Conservation (phyloP, 768 basidiomycete genomes). For the Suillus subalutaceus region DNA sequence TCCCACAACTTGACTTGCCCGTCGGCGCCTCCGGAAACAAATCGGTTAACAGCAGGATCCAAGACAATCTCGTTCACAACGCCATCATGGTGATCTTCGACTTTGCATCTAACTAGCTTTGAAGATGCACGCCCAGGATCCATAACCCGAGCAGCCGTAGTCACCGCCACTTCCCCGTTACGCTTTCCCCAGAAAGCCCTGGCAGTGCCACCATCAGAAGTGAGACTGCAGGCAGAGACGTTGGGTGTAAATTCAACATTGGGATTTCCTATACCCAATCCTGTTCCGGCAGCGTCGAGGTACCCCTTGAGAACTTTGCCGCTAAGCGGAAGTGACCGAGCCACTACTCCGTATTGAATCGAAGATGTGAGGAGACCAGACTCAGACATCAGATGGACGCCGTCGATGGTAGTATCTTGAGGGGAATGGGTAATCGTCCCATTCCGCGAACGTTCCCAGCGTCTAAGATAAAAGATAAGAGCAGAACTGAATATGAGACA, state of each 20-base stretch:
- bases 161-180: constrained; percentile 68
- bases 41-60: constrained; percentile 38
- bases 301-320: constrained; percentile 73
- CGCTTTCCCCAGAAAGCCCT: constrained; percentile 75
- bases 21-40: constrained; percentile 61
- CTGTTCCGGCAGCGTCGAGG: constrained; percentile 63
- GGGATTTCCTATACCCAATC: constrained; percentile 69
- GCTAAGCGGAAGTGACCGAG: constrained; percentile 70
- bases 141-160: constrained; percentile 60
- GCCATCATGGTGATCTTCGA: constrained; percentile 67
- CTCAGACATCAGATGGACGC: constrained; percentile 62
- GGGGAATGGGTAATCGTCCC: constrained; percentile 66
- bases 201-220: constrained; percentile 66
- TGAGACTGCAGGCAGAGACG: constrained; percentile 57
- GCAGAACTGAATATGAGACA: constrained; percentile 1
- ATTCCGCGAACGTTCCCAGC: constrained; percentile 69
- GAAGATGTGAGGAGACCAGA: constrained; percentile 62
- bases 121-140: constrained; percentile 49
- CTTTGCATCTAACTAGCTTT: constrained; percentile 48
- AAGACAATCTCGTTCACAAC: constrained; percentile 59
- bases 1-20: constrained; percentile 80
- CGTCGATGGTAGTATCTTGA: constrained; percentile 56
- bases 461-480: constrained; percentile 42
- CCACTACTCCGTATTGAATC: constrained; percentile 67
- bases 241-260: constrained; percentile 76